Evolutionary conservation across 257 asterid species (phyloP).

Genomic region (Solanum pennellii): DNA sequence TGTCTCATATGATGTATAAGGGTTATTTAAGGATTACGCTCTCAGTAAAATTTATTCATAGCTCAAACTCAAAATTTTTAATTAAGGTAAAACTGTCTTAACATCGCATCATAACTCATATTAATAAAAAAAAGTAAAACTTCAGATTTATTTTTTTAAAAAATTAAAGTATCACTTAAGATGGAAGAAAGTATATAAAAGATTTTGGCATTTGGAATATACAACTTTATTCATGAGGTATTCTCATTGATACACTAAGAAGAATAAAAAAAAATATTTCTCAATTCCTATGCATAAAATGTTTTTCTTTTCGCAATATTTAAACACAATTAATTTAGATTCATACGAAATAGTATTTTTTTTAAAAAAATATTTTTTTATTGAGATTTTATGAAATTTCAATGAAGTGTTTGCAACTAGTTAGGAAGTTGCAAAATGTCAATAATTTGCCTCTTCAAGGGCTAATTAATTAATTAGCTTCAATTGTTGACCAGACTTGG

Average conservation of each 20-base stretch:
- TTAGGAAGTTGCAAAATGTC: background rate
- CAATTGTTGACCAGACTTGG: slow-evolving; percentile 1
- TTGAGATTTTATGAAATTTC: background rate
- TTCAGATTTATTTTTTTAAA: too few relatives aligned
- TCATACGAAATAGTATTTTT: too few relatives aligned
- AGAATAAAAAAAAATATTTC: background rate
- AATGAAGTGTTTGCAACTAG: background rate
- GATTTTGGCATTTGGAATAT: background rate
- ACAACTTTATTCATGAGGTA: background rate
- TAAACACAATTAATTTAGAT: too few relatives aligned
- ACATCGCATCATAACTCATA: background rate
- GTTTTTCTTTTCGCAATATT: background rate
- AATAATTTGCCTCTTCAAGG: background rate
- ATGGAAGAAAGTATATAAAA: background rate
- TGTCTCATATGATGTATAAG: too few relatives aligned
- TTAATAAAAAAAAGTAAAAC: too few relatives aligned
- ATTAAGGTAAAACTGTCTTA: too few relatives aligned
- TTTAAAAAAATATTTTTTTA: too few relatives aligned
- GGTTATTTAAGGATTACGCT: too few relatives aligned
- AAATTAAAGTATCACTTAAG: background rate
- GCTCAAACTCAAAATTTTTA: rapidly evolving
- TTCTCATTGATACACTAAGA: background rate
- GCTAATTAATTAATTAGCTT: background rate
- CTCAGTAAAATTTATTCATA: too few relatives aligned
- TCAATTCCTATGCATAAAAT: background rate